phyloP scores from a whole-genome alignment of 345 rosid genomes.

The Balakata baccata region DNA sequence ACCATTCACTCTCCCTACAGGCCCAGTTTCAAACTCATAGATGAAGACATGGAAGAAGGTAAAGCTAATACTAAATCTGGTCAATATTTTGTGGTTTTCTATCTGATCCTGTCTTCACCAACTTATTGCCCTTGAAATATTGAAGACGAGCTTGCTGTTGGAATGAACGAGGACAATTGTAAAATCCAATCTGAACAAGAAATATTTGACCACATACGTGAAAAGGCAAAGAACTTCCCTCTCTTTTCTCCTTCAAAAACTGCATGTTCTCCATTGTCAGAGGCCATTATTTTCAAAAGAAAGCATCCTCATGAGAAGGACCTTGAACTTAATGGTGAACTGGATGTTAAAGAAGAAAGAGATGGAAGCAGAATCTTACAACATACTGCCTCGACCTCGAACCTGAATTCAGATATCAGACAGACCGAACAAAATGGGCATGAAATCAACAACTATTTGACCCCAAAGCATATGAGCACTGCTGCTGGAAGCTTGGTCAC shows the following conservation, averaged over 20 bases:
- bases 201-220: slow-evolving; percentile 76
- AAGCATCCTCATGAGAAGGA: slow-evolving; percentile 39
- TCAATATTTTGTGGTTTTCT: background rate
- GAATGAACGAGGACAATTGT: slow-evolving; percentile 43
- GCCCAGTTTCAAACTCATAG: slow-evolving; percentile 88
- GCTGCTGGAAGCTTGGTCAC: slow-evolving; percentile 24
- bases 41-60: slow-evolving; percentile 78
- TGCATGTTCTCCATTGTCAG: slow-evolving; percentile 35
- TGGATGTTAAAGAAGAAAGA: slow-evolving; percentile 28
- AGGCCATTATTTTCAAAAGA: slow-evolving; percentile 42
- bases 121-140: slow-evolving; percentile 15
- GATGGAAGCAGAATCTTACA: slow-evolving; percentile 26
- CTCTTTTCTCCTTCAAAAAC: slow-evolving; percentile 38
- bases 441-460: slow-evolving; percentile 19
- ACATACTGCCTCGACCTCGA: slow-evolving; percentile 24
- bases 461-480: slow-evolving; percentile 9
- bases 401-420: slow-evolving; percentile 23
- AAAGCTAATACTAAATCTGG: slow-evolving; percentile 13
- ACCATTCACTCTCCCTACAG: slow-evolving; percentile 39
- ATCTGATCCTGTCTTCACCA: slow-evolving; percentile 10
- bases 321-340: slow-evolving; percentile 29
- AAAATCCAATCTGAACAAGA: slow-evolving; percentile 51
- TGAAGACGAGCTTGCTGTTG: slow-evolving; percentile 41
- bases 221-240: slow-evolving; percentile 74
- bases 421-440: slow-evolving; percentile 19